Evolutionary conservation across 768 basidiomycete species (phyloP), one percentile per base, ranked within the genome.

Genomic region (Amanita rubescens): DNA sequence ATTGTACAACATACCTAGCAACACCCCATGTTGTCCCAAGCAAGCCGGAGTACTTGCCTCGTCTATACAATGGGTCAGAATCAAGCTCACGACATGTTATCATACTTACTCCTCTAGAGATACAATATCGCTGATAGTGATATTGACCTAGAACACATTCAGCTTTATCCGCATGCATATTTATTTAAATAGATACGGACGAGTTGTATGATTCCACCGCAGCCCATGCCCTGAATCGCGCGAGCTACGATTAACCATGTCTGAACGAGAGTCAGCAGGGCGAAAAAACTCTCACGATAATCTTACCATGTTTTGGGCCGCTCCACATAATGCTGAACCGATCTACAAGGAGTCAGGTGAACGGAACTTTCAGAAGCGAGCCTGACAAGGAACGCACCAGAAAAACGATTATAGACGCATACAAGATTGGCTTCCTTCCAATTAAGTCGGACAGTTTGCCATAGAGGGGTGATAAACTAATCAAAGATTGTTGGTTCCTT

Each of bases 141-240:
- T 90, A 47, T 84, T 78, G 6, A 86, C 71, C 76, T 78, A 46
- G 53, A 14, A 51, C 50, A 15, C 24, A 15, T 8, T 46, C 52
- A 45, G 19, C 24, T 20, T 44, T 8, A 15, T 22, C 24, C 11
- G 25, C 12, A 12, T 8, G 14, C 10, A 37, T 43, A n/a, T 9
- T 3, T 14, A n/a, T 3, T 34, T 51, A 10, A n/a, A n/a, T n/a
- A n/a, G n/a, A n/a, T n/a, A 53, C 70, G 52, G 17, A 77, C 84
- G 57, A 90, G 70, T 62, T 87, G 86, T 14, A 90, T 71, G 55
- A 90, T 84, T 4, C 87, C 89, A 9, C 87, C 88, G 6, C 87
- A 88, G 22, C 90, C 90, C 27, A 92, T 81, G 8, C 90, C 90
- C 63, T 92, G 90, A 2, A 94, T 71, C 2, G 87, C 90, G 58